phyloP scores from a whole-genome alignment of 2,329 filamentous ascomycete genomes.

The Penicillium palitans region DNA sequence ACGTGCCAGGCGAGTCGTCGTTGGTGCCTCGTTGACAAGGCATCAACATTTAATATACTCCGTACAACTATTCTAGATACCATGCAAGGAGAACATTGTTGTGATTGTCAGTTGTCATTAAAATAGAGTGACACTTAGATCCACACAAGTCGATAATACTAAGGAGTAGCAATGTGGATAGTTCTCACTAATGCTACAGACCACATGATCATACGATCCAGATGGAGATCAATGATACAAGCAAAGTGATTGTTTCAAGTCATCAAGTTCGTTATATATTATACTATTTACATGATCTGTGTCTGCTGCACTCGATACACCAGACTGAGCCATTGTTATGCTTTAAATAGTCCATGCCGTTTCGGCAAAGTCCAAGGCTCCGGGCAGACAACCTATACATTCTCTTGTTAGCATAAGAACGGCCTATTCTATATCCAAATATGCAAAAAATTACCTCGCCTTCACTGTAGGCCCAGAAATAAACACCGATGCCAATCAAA shows the following conservation, averaged over 20 bases:
- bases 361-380: constrained; percentile 70
- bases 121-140: neutral
- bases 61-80: neutral
- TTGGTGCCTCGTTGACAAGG: neutral
- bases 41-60: neutral
- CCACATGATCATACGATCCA: neutral
- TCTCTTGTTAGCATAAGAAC: constrained; percentile 1
- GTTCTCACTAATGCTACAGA: neutral
- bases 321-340: constrained; percentile 23
- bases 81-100: neutral
- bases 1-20: neutral
- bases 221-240: neutral
- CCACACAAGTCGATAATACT: neutral
- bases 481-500: constrained; percentile 76
- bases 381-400: constrained; percentile 62
- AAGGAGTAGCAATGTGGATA: no score
- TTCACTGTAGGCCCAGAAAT: constrained; percentile 97
- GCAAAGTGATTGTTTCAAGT: neutral
- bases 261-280: constrained; percentile 8
- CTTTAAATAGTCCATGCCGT: constrained; percentile 38
- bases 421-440: neutral
- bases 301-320: constrained; percentile 14
- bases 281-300: constrained; percentile 19
- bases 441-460: constrained; percentile 71
- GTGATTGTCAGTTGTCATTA: neutral